Conservation (phyloP, 2,329 filamentous ascomycete genomes). For the Hirsutella thompsonii region DNA sequence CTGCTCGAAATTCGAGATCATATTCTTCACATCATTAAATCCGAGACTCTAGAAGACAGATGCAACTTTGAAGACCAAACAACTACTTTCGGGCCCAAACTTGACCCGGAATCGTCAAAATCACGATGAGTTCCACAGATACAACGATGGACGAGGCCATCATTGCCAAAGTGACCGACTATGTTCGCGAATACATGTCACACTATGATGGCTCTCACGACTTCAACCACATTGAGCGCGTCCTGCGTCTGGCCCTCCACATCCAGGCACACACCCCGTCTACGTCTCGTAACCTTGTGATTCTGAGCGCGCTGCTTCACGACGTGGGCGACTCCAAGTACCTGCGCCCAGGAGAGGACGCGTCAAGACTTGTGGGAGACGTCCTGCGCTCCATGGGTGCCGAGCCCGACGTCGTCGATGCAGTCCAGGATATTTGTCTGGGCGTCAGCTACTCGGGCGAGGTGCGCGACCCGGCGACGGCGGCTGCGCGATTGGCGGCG, state of each 20-base stretch:
- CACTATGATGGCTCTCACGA: conserved; percentile 80
- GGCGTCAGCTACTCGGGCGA: conserved; percentile 73
- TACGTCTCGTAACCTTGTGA: conserved; percentile 35
- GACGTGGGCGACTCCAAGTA: conserved; percentile 87
- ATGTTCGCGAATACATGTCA: conserved; percentile 60
- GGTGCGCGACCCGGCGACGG: conserved; percentile 46
- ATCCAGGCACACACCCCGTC: conserved; percentile 41
- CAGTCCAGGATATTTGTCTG: conserved; percentile 59
- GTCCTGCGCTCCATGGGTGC: conserved; percentile 46
- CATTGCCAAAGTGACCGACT: conserved; percentile 45
- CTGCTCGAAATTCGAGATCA: no score
- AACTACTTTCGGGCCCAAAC: no score
- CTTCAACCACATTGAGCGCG: conserved; percentile 71
- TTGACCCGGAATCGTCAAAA: no score
- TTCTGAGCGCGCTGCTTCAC: conserved; percentile 66
- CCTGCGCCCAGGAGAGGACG: conserved; percentile 40
- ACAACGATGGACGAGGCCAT: conserved; percentile 22
- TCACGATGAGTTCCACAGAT: no score
- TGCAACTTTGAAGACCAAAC: no score
- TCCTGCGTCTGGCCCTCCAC: conserved; percentile 57
- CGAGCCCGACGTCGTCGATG: conserved; percentile 41
- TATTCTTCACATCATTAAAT: no score
- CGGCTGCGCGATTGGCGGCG: conserved; percentile 45
- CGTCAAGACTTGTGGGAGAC: conserved; percentile 39
- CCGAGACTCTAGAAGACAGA: no score